Evolutionary conservation across 1,284 basidiomycete genomes (phyloP), one percentile per base, ranked within the genome.

Genomic region (Puccinia horiana): DNA sequence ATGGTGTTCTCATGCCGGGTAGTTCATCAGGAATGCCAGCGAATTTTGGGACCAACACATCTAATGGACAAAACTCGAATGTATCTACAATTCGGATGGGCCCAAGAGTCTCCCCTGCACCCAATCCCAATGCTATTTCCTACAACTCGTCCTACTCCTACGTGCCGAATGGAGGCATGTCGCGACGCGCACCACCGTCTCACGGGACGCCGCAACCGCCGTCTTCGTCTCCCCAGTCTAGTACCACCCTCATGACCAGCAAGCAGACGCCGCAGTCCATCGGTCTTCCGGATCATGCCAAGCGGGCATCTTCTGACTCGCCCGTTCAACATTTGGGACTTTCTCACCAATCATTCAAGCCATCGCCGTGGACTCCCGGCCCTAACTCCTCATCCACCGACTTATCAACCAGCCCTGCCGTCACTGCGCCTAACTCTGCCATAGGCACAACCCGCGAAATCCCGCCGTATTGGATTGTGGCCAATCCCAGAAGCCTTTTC

Each of bases 221-320:
- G 32, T 65, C 61, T 26, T 40, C 56, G n/a, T 75, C 80, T 23
- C 80, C 80, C 11, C 80, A 81, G 49, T 81, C 80, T 23, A 42
- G 42, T 16, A 69, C 80, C n/a, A 65, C 70, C 6, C 52, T 56
- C n/a, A 20, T 72, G 32, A 81, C 54, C 32, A 49, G 16, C 32
- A 47, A 44, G 16, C 44, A 61, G 32, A 67, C 56, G 11, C 52
- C 56, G 20, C 80, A 63, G 54, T 61, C 78, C 47, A n/a, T 65
- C 35, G 29, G 42, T 44, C 14, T 81, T 52, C 26, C 72, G 29
- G 80, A 75, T n/a, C 69, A 75, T 12, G 37, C 58, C 23, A 49
- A 63, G 23, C 80, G 80, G 14, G 72, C 56, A 49, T 18, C 58
- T 6, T 81, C 80, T 3, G 72, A 81, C 54, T 81, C 80, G 23